Evolutionary conservation across 1,139 yeast genomes (phyloP), one percentile per base, ranked within the genome.

Genomic region (Saccharomycopsis hybrid): DNA sequence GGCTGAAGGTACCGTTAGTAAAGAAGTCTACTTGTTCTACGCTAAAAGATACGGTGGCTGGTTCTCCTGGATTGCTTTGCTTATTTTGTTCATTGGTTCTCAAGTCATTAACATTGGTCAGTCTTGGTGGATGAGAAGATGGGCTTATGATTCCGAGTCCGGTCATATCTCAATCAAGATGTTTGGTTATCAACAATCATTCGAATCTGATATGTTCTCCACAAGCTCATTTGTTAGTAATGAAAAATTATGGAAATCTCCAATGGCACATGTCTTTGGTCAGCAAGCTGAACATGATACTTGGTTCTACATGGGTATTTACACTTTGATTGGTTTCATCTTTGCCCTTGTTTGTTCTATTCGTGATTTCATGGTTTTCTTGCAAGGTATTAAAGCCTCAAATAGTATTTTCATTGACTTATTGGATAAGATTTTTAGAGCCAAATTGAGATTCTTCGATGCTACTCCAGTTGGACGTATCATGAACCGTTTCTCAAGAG

Each of bases 401-500:
- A 78, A 85, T 61, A 74, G 72, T 57, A 76, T 90, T 52, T 92
- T 92, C 67, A 73, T 77, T 51, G 72, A 73, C 48, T 77, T 90
- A 25, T 72, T 92, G 60, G 65, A 70, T 30, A 76, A 77, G 27
- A 82, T 90, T 43, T 65, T 90, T 60, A 77, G 82, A 55, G 94
- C 97, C 2, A 85, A 76, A 60, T 72, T 89, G 58, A 78, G 97
- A 60, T 94, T 92, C 67, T 92, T 90, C 65, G 98, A 94, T 64
- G 77, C 94, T 39, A 92, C 98, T 2, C 98, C 99, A 25, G 77
- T 85, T 60, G 99, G 99, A 35, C 82, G 98, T 66, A 87, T 92
- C 55, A 88, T 92, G 94, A 94, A 92, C 68, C 78, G 99, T 65
- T 92, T 94, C 64, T 89, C 97, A 25, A 90, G 89, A 65, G 99